These are phyloP conservation scores for Fusarium sp. DNA, from an alignment of 2,329 filamentous ascomycete species.

Conservation along the genomic window DNA sequence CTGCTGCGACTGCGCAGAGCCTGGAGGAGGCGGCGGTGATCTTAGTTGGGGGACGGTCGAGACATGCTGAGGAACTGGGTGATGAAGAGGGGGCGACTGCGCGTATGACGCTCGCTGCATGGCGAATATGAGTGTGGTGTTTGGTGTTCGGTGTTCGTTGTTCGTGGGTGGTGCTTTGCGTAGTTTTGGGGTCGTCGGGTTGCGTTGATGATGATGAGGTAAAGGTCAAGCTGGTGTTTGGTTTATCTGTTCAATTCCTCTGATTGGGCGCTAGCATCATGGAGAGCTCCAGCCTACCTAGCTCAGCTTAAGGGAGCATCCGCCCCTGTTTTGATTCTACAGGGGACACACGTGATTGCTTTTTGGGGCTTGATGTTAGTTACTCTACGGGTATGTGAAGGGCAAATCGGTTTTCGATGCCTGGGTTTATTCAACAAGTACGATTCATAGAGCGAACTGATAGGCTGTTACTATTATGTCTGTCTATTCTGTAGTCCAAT, in stretches of 20 bases:
- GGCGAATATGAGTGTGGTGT: constrained; percentile 48
- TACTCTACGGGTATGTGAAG: neutral
- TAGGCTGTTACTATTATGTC: neutral
- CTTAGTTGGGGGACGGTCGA: constrained; percentile 97
- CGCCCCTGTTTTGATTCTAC: constrained; percentile 16
- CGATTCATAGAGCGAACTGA: neutral
- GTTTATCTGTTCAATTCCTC: constrained; percentile 54
- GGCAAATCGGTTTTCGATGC: too few species aligned
- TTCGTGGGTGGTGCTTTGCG: neutral
- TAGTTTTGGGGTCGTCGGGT: neutral
- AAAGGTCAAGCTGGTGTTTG: constrained; percentile 45
- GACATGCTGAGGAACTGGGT: constrained; percentile 97
- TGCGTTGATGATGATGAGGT: constrained; percentile 35
- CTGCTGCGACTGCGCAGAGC: constrained; percentile 75
- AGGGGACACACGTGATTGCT: constrained; percentile 44
- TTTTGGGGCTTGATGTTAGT: constrained; percentile 28
- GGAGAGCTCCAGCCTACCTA: constrained; percentile 27
- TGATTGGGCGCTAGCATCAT: constrained; percentile 49
- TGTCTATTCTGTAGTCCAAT: neutral
- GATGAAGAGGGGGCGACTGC: constrained; percentile 93
- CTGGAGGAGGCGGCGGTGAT: constrained; percentile 86
- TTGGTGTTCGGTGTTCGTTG: too few species aligned
- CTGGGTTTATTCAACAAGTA: too few species aligned
- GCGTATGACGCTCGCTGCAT: constrained; percentile 92
- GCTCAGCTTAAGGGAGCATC: constrained; percentile 17